Base-by-base conservation (phyloP, 2,329 filamentous ascomycete species). In the Ilyonectria mors-panacis region DNA sequence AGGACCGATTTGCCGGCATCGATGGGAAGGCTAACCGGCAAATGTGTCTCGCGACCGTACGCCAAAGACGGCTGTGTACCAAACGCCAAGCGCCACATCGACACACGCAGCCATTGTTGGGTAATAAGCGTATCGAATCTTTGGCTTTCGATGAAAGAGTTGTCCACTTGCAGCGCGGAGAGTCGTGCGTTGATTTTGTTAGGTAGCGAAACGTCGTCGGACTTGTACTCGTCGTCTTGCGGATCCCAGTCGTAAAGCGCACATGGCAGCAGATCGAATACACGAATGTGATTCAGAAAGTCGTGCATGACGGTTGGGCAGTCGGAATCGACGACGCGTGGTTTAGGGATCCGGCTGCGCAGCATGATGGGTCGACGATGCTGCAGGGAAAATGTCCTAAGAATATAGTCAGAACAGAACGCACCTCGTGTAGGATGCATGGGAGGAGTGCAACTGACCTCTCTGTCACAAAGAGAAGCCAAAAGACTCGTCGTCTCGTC, bases 391-490 rank as follows among this genome's bases (percentile, higher is more conserved):
- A 78, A 79, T 0, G 78, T 79, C 12, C 77, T 79, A 26, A 26
- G 33, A 7, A 13, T 30, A 2, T 26, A 28, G 44, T 45, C 19
- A 23, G 47, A 50, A 30, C 30, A 28, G 6, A 50, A 1, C 8
- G 26, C 5, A 8, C 23, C 23, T 28, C 3, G 7, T 1, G n/a
- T 2, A 21, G 1, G 23, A 26, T 26, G 6, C 26, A 26, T 15
- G 9, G 10, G 2, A 0, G 3, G 0, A 4, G 19, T 1, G 1
- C 1, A 17, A 3, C 42, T 4, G 13, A 75, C 77, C 78, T 63
- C 59, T 79, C 78, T 12, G 78, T 78, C 0, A 81, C 79, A 55
- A 80, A 81, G 0, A 81, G 45, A 0, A 81, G 71, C 79, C 79
- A 81, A 28, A 81, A 78, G 5, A 79, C 70, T 0, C 78, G 73